Evolutionary conservation across 1,284 basidiomycete genomes (phyloP).

Genomic region (Cryptococcus sp.): DNA sequence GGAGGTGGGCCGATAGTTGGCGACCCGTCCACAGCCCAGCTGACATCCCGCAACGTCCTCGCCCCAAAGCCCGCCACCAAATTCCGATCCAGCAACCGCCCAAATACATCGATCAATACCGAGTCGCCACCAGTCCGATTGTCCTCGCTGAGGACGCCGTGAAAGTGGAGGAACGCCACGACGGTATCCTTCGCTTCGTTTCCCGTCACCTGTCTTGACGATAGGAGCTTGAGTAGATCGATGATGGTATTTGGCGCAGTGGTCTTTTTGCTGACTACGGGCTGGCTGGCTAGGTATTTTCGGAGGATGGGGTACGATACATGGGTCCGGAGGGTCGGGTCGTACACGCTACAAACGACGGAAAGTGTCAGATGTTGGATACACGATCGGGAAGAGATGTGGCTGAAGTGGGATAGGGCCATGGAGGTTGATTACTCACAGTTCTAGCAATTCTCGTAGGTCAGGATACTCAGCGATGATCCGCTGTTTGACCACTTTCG

Average conservation of each 20-base stretch:
- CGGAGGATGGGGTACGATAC: slow-evolving; percentile 15
- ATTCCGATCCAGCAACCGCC: slow-evolving; percentile 41
- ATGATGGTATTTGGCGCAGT: slow-evolving; percentile 11
- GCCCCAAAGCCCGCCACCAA: slow-evolving; percentile 41
- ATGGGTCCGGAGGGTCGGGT: slow-evolving; percentile 26
- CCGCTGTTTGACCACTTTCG: slow-evolving; percentile 25
- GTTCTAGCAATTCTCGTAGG: slow-evolving; percentile 37
- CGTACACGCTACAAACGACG: slow-evolving; percentile 28
- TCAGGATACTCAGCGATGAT: slow-evolving; percentile 43
- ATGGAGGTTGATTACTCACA: slow-evolving; percentile 30
- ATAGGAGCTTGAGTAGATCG: slow-evolving; percentile 25
- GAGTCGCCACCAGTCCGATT: too few species aligned
- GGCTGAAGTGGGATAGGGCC: too few species aligned
- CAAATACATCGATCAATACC: slow-evolving; percentile 34
- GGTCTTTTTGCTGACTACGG: not conserved
- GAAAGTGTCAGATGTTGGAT: not conserved
- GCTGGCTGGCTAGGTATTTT: slow-evolving; percentile 1
- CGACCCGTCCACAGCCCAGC: slow-evolving; percentile 20
- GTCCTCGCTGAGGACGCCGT: slow-evolving; percentile 9
- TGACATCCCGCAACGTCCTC: slow-evolving; percentile 27
- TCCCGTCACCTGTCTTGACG: slow-evolving; percentile 20
- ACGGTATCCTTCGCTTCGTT: slow-evolving; percentile 23
- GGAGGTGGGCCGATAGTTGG: not conserved
- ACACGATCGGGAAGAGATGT: too few species aligned
- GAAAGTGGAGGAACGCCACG: slow-evolving; percentile 22